These are phyloP conservation scores for Umbelopsis sp. DNA, from an alignment of 192 early-diverging fungal species.

Conservation along the genomic window DNA sequence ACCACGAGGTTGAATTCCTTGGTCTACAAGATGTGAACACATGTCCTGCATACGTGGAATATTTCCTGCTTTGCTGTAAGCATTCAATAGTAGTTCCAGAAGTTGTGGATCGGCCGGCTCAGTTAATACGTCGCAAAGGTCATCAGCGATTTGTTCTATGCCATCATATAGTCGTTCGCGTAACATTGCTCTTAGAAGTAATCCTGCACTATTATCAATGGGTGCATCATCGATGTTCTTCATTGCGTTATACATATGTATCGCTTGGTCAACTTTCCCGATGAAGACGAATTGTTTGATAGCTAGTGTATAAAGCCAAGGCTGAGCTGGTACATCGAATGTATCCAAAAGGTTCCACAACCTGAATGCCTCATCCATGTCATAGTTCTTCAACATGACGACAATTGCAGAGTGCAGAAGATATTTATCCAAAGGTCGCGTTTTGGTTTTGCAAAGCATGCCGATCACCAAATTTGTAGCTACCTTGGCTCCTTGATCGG, in stretches of 20 bases:
- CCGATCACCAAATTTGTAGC: no score
- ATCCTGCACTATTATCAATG: neutral
- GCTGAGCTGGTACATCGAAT: neutral
- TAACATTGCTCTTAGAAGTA: neutral
- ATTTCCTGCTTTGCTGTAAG: conserved; percentile 5
- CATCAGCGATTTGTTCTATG: neutral
- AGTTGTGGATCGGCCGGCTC: neutral
- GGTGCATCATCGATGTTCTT: neutral
- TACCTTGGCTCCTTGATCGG: no score
- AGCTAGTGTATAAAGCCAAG: neutral
- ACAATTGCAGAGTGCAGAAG: neutral
- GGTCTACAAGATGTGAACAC: neutral
- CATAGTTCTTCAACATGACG: neutral
- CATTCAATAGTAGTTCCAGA: neutral
- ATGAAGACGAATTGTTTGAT: neutral
- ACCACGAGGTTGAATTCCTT: neutral
- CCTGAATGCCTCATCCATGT: neutral
- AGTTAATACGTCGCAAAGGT: neutral
- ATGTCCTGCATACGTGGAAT: conserved; percentile 7
- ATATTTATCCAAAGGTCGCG: no score
- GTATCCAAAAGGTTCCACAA: neutral
- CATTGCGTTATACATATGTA: neutral
- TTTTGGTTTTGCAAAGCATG: no score
- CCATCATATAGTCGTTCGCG: neutral
- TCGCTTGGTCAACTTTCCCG: neutral